phyloP scores from a whole-genome alignment of 495 filamentous ascomycete genomes.

The Xylaria palmicola region DNA sequence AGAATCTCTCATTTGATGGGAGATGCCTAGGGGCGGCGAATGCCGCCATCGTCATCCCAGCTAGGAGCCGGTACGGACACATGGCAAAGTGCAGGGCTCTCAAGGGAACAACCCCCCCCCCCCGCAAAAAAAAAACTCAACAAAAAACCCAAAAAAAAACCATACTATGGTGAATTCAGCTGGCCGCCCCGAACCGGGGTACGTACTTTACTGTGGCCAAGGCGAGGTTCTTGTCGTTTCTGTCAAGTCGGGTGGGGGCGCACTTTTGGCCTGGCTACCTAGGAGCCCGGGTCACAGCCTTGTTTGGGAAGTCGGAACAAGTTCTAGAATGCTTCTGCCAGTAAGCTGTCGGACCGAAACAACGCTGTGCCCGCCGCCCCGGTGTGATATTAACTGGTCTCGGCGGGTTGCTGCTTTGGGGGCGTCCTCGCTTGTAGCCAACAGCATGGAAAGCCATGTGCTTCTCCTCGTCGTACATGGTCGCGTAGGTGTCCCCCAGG shows the following conservation, averaged over 20 bases:
- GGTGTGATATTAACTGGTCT: background rate
- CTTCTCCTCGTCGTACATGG: no score
- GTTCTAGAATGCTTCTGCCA: slow-evolving; percentile 13
- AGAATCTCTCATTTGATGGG: no score
- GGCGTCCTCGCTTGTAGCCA: background rate
- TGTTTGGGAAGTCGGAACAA: background rate
- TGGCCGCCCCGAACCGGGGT: background rate
- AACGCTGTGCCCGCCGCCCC: no score
- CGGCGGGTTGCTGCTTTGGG: no score
- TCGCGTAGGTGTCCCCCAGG: no score
- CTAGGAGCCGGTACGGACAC: background rate
- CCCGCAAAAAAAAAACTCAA: no score
- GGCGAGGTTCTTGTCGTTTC: background rate
- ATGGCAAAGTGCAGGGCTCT: background rate
- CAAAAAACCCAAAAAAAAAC: no score
- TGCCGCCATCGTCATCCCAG: background rate
- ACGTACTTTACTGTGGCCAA: background rate
- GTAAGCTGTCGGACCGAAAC: slow-evolving; percentile 5
- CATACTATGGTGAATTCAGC: no score
- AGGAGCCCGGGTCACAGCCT: slow-evolving; percentile 6
- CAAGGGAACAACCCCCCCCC: no score
- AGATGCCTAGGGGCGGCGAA: background rate
- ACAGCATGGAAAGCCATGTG: background rate
- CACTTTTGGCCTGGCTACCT: background rate
- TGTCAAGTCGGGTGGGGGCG: background rate